These are phyloP conservation scores for Papilionanthe hybrid DNA, from an alignment of 116 monocot species.

Conservation along the genomic window DNA sequence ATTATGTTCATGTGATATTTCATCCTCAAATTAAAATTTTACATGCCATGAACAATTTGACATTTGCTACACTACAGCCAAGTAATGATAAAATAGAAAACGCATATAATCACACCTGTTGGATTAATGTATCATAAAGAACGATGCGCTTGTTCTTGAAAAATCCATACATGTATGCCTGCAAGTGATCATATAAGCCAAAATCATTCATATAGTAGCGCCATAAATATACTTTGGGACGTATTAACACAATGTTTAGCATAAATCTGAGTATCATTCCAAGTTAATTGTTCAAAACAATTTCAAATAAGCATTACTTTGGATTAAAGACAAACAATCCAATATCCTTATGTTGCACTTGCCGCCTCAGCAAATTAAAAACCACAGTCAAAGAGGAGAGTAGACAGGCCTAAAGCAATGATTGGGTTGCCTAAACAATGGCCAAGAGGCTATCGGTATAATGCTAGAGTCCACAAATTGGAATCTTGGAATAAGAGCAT, in stretches of 20 bases:
- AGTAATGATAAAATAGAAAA: constrained; percentile 16
- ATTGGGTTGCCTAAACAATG: not conserved
- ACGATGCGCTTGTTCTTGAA: constrained; percentile 99
- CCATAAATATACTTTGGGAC: not conserved
- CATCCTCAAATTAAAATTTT: not conserved
- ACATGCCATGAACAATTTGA: constrained; percentile 3
- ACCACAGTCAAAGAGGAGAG: not conserved
- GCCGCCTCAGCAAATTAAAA: not conserved
- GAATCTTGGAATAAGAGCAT: not conserved
- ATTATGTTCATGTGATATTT: not conserved
- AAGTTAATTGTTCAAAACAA: not conserved
- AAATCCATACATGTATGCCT: constrained; percentile 99
- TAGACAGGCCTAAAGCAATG: not conserved
- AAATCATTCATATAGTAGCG: constrained; percentile 1
- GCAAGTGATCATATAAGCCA: constrained; percentile 18
- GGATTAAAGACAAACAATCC: not conserved
- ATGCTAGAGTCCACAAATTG: not conserved
- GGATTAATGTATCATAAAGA: constrained; percentile 94
- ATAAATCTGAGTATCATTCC: not conserved
- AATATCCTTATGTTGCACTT: not conserved
- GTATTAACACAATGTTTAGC: not conserved
- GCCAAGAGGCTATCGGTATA: not conserved
- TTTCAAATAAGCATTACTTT: not conserved
- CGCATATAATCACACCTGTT: constrained; percentile 49
- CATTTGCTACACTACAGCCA: not conserved